A percentile compares a stretch with the other conserved stretches of the same genome.
Conservation (phyloP, 2,329 filamentous ascomycete species). For the Triangularia setosa region DNA sequence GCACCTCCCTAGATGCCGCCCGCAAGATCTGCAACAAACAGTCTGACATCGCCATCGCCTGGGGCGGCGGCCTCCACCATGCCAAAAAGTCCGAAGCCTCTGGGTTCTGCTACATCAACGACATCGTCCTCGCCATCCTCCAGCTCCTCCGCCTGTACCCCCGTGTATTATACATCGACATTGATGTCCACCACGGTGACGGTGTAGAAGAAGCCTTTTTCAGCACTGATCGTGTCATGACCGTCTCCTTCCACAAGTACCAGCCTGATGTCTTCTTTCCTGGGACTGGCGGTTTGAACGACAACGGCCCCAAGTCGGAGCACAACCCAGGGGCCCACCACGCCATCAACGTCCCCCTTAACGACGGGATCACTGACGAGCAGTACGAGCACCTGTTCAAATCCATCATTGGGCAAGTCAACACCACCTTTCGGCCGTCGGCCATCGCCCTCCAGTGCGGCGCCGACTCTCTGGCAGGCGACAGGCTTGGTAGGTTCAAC, state of each 20-base stretch:
- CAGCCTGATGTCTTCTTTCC: constrained; percentile 82
- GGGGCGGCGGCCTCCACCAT: constrained; percentile 94
- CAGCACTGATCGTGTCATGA: constrained; percentile 80
- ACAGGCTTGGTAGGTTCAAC: constrained; percentile 92
- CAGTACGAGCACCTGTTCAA: constrained; percentile 86
- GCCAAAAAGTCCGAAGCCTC: constrained; percentile 91
- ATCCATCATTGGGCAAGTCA: constrained; percentile 70
- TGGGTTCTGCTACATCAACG: constrained; percentile 98
- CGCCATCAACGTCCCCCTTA: constrained; percentile 82
- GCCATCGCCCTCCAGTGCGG: constrained; percentile 95
- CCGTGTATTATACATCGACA: constrained; percentile 89
- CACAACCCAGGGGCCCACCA: constrained; percentile 86
- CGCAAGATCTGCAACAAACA: constrained; percentile 81
- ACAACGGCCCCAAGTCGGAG: constrained; percentile 78
- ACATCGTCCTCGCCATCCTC: constrained; percentile 91
- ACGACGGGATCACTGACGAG: constrained; percentile 86
- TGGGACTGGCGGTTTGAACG: constrained; percentile 80
- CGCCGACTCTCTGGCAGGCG: constrained; percentile 89
- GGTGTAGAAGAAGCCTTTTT: constrained; percentile 84
- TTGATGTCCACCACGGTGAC: constrained; percentile 83
- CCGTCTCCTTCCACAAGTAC: constrained; percentile 95
- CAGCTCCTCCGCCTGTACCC: constrained; percentile 78
- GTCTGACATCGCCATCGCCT: constrained; percentile 94
- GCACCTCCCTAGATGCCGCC: constrained; percentile 85
- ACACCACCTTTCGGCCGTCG: constrained; percentile 79